phyloP scores from a whole-genome alignment of 306 rosid species.

The Cercis canadensis region DNA sequence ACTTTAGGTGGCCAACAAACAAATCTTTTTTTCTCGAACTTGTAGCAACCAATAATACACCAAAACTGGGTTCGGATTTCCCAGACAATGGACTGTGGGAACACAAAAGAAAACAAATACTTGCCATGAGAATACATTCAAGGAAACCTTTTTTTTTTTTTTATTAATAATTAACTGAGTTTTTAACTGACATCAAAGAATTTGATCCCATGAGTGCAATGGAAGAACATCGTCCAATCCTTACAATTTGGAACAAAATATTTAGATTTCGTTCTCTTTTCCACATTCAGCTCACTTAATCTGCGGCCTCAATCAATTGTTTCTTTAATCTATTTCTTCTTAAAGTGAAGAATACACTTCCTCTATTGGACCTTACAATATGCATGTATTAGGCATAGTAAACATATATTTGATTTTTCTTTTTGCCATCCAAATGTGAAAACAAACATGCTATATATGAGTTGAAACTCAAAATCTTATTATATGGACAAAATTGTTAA shows the following conservation, averaged over 20 bases:
- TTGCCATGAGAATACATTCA: slow-evolving; percentile 21
- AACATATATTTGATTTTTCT: no score
- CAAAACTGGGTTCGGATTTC: neutral
- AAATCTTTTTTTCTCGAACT: neutral
- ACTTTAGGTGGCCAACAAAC: slow-evolving; percentile 38
- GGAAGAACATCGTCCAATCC: slow-evolving; percentile 2
- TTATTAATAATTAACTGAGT: neutral
- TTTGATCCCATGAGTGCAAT: slow-evolving; percentile 48
- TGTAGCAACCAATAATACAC: neutral
- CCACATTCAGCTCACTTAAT: slow-evolving; percentile 12
- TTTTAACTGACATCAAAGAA: slow-evolving; percentile 34
- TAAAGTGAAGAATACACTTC: no score
- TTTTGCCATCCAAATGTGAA: neutral
- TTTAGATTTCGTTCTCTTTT: neutral
- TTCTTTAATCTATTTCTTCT: neutral
- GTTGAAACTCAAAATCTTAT: neutral
- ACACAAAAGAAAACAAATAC: neutral
- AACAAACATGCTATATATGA: neutral
- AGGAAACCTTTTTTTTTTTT: neutral
- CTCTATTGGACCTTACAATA: no score
- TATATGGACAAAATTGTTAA: neutral
- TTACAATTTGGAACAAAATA: slow-evolving; percentile 40
- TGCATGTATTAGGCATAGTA: no score
- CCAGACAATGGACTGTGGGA: neutral
- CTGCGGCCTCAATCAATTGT: neutral